phyloP scores from a whole-genome alignment of 2,329 filamentous ascomycete genomes.

The Pyrenochaeta sp. region DNA sequence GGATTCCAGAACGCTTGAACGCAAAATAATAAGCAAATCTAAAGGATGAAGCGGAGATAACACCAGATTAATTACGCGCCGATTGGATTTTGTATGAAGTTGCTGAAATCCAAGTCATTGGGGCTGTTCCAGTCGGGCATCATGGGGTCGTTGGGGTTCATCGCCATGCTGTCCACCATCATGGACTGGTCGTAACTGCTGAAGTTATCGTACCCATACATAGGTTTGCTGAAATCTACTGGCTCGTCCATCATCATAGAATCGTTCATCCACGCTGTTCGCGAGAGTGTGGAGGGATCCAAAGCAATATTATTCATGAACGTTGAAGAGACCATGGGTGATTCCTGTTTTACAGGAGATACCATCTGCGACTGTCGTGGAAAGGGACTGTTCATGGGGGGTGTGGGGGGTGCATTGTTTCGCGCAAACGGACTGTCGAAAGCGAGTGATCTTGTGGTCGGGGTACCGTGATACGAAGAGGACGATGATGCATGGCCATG shows the following conservation, averaged over 20 bases:
- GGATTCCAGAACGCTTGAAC: constrained; percentile 45
- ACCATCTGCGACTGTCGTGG: constrained; percentile 44
- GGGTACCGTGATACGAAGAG: constrained; percentile 50
- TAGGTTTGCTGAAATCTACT: constrained; percentile 46
- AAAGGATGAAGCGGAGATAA: constrained; percentile 27
- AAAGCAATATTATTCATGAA: constrained; percentile 41
- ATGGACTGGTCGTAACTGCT: constrained; percentile 41
- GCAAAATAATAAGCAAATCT: constrained; percentile 33
- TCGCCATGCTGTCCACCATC: constrained; percentile 44
- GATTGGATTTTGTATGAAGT: constrained; percentile 47
- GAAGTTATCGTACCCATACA: constrained; percentile 44
- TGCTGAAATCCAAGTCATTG: constrained; percentile 48
- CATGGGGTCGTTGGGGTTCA: constrained; percentile 41
- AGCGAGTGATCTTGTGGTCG: constrained; percentile 42
- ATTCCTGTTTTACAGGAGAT: constrained; percentile 42
- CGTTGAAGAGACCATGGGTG: constrained; percentile 36
- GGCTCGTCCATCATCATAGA: constrained; percentile 49
- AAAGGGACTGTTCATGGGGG: constrained; percentile 50
- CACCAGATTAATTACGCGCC: constrained; percentile 35
- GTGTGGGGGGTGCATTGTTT: constrained; percentile 47
- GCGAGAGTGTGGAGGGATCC: constrained; percentile 41
- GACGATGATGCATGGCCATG: constrained; percentile 55
- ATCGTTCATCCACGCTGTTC: constrained; percentile 41
- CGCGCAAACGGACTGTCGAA: constrained; percentile 43
- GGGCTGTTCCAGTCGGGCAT: constrained; percentile 47